Percentiles rank a stretch among this genome's conserved stretches.
Evolutionary conservation across 805 yeast species (phyloP).

Genomic region (Kurtzmaniella fragi): DNA sequence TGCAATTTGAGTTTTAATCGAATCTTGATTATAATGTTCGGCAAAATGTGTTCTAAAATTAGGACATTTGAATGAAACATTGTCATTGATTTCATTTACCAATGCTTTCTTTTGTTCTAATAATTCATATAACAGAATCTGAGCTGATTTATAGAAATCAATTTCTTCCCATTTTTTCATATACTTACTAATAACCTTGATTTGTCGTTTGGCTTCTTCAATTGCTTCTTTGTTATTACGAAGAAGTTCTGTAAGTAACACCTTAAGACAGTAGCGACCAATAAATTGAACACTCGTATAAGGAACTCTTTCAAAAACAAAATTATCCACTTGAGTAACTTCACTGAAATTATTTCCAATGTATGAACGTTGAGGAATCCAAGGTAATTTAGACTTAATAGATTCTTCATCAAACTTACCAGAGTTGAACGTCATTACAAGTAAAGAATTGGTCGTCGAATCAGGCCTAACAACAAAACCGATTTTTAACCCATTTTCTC

Average conservation of each 20-base stretch:
- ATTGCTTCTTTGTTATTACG: constrained; percentile 32
- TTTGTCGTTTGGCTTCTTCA: constrained; percentile 28
- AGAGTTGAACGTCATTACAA: constrained; percentile 43
- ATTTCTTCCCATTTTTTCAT: constrained; percentile 42
- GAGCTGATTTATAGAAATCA: constrained; percentile 29
- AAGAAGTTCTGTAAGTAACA: constrained; percentile 28
- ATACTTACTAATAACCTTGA: constrained; percentile 28
- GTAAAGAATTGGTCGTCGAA: constrained; percentile 22
- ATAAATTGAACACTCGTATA: constrained; percentile 40
- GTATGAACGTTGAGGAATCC: constrained; percentile 29
- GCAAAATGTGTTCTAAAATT: constrained; percentile 42
- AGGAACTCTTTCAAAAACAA: constrained; percentile 37
- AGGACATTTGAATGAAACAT: constrained; percentile 29
- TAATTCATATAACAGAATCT: constrained; percentile 31
- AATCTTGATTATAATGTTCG: constrained; percentile 41
- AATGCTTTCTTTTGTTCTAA: constrained; percentile 32
- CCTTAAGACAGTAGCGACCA: constrained; percentile 29
- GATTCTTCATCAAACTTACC: constrained; percentile 18
- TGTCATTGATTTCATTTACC: constrained; percentile 20
- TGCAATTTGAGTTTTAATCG: constrained; percentile 47
- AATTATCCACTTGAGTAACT: constrained; percentile 28
- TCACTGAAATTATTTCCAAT: constrained; percentile 29
- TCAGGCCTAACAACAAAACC: constrained; percentile 53
- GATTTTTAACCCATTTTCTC: constrained; percentile 40
- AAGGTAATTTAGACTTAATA: constrained; percentile 26